phyloP scores from a whole-genome alignment of 345 rosid species.

The Euphorbia tirucalli region DNA sequence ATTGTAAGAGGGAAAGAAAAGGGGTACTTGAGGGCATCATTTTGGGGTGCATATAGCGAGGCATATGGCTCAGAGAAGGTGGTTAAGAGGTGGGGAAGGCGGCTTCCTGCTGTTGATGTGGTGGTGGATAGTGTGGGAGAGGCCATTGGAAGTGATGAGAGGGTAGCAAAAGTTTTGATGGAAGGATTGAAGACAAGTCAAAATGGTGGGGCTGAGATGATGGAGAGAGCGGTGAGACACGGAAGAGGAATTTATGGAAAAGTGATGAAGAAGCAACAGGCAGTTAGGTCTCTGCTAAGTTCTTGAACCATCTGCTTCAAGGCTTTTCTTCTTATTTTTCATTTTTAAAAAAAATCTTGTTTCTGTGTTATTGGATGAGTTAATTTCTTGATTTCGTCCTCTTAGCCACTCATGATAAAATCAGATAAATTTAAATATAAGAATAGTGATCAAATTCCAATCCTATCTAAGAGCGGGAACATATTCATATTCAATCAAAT shows the following conservation, averaged over 20 bases:
- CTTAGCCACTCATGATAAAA: too few species aligned
- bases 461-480: too few species aligned
- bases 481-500: too few species aligned
- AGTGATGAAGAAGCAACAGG: slow-evolving; percentile 69
- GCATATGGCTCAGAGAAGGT: slow-evolving; percentile 52
- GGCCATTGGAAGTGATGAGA: slow-evolving; percentile 68
- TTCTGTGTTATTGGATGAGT: neutral
- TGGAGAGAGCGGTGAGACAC: slow-evolving; percentile 48
- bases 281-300: slow-evolving; percentile 49
- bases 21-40: slow-evolving; percentile 78
- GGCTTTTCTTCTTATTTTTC: too few species aligned
- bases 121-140: slow-evolving; percentile 54
- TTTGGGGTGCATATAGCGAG: slow-evolving; percentile 60
- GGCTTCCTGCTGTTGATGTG: slow-evolving; percentile 50
- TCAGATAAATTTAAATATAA: too few species aligned
- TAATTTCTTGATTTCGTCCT: slow-evolving; percentile 9
- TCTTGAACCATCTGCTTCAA: too few species aligned
- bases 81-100: slow-evolving; percentile 67
- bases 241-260: slow-evolving; percentile 75
- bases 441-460: too few species aligned
- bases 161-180: slow-evolving; percentile 46
- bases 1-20: slow-evolving; percentile 67
- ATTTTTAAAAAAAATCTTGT: too few species aligned
- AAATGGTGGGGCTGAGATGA: slow-evolving; percentile 32
- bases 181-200: slow-evolving; percentile 44